Evolutionary conservation across 352 stramenopile genomes (phyloP).

Genomic region (Globisporangium cylindrosporum): DNA sequence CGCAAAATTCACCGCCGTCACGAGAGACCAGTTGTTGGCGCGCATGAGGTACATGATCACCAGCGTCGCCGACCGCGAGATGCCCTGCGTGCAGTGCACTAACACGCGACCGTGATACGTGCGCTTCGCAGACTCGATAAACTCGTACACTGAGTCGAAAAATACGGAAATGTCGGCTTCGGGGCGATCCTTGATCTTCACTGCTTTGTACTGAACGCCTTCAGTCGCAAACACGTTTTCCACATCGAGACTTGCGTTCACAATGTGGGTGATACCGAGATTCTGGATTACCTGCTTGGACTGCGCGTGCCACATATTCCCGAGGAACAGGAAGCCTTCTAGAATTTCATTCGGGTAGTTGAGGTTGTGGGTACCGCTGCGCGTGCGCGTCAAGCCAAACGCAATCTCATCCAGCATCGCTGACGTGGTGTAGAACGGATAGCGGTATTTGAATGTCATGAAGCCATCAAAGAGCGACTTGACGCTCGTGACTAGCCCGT

Average conservation of each 20-base stretch:
- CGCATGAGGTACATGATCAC: conserved; percentile 89
- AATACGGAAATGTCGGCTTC: conserved; percentile 67
- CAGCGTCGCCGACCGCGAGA: conserved; percentile 77
- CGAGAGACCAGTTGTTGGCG: conserved; percentile 76
- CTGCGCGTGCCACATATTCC: conserved; percentile 89
- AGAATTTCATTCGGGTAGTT: conserved; percentile 89
- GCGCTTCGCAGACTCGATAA: conserved; percentile 80
- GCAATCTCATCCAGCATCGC: conserved; percentile 65
- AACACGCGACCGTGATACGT: conserved; percentile 74
- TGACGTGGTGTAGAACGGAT: conserved; percentile 82
- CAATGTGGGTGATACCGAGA: conserved; percentile 82
- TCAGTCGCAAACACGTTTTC: conserved; percentile 73
- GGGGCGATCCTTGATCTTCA: conserved; percentile 79
- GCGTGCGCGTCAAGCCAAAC: conserved; percentile 55
- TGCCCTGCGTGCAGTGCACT: conserved; percentile 84
- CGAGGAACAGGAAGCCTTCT: conserved; percentile 82
- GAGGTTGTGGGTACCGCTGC: conserved; percentile 82
- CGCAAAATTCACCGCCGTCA: conserved; percentile 79
- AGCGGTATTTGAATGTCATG: conserved; percentile 80
- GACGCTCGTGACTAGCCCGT: conserved; percentile 73
- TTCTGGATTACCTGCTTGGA: conserved; percentile 70
- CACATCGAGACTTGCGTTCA: conserved; percentile 79
- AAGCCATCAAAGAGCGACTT: conserved; percentile 80
- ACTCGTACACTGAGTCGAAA: conserved; percentile 67
- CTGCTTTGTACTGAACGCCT: conserved; percentile 68